A percentile compares a stretch with the other conserved stretches of the same genome.
phyloP scores from a whole-genome alignment of 2,329 filamentous ascomycete genomes.

The Acarospora socialis region DNA sequence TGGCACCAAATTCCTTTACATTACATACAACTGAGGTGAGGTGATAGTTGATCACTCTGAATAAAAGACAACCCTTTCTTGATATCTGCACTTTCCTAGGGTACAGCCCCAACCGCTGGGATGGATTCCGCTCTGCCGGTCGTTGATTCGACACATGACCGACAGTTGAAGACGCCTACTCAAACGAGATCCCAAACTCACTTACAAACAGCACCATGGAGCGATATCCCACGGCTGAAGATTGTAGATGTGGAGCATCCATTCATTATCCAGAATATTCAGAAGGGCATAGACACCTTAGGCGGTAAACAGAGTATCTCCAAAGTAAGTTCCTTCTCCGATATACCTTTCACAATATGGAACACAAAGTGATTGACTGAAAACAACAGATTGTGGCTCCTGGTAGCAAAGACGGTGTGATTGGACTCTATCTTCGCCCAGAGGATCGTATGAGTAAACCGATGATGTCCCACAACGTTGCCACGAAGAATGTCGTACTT shows the following conservation, averaged over 20 bases:
- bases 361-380: constrained; percentile 2
- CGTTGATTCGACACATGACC: constrained; percentile 14
- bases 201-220: constrained; percentile 30
- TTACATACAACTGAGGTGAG: too few species aligned
- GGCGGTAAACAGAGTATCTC: constrained; percentile 41
- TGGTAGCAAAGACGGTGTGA: constrained; percentile 31
- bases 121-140: constrained; percentile 3
- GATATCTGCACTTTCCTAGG: too few species aligned
- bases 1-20: too few species aligned
- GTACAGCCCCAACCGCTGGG: too few species aligned
- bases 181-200: too few species aligned
- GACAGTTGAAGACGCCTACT: too few species aligned
- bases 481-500: constrained; percentile 71
- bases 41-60: too few species aligned
- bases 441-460: constrained; percentile 68
- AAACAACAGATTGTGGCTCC: constrained; percentile 25
- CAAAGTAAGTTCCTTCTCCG: constrained; percentile 27
- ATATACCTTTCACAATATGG: not conserved
- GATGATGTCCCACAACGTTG: constrained; percentile 58
- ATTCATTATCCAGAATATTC: constrained; percentile 48
- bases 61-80: too few species aligned
- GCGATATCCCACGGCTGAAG: constrained; percentile 35
- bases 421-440: constrained; percentile 59
- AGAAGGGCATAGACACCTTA: constrained; percentile 49
- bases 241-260: constrained; percentile 54